Conservation (phyloP, 1,139 yeast species). For the Hyphopichia fennica region DNA sequence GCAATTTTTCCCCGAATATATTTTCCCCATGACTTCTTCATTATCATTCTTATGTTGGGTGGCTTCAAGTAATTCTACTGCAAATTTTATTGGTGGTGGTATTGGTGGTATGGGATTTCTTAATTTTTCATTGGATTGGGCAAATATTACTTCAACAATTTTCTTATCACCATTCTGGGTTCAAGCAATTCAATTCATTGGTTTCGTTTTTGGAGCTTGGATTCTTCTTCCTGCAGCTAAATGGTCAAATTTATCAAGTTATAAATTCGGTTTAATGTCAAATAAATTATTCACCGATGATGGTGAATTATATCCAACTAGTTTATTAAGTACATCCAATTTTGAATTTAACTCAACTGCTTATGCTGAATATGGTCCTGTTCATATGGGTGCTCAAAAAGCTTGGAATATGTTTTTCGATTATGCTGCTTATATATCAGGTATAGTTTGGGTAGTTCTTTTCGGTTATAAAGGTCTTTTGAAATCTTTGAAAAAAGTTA, state of each 20-base stretch:
- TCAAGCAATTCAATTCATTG: constrained; percentile 27
- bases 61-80: constrained; percentile 25
- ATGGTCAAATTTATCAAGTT: constrained; percentile 21
- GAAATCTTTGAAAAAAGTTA: constrained; percentile 10
- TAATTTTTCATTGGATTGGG: constrained; percentile 34
- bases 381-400: constrained; percentile 34
- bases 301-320: constrained; percentile 27
- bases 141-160: constrained; percentile 32
- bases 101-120: constrained; percentile 34
- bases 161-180: constrained; percentile 37
- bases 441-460: constrained; percentile 34
- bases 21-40: constrained; percentile 34
- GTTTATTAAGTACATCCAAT: constrained; percentile 21
- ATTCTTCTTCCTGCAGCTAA: constrained; percentile 28
- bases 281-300: constrained; percentile 20
- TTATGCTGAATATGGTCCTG: constrained; percentile 26
- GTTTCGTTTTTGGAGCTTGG: constrained; percentile 31
- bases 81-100: constrained; percentile 33
- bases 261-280: constrained; percentile 28
- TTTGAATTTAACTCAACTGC: constrained; percentile 28
- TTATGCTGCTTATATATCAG: constrained; percentile 41
- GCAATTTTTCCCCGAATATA: constrained; percentile 33
- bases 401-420: constrained; percentile 44
- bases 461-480: constrained; percentile 19
- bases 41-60: constrained; percentile 35